A percentile compares a stretch with the other conserved stretches of the same genome.
Conservation (phyloP, 2,329 filamentous ascomycete species). For the Fusarium beomiforme region DNA sequence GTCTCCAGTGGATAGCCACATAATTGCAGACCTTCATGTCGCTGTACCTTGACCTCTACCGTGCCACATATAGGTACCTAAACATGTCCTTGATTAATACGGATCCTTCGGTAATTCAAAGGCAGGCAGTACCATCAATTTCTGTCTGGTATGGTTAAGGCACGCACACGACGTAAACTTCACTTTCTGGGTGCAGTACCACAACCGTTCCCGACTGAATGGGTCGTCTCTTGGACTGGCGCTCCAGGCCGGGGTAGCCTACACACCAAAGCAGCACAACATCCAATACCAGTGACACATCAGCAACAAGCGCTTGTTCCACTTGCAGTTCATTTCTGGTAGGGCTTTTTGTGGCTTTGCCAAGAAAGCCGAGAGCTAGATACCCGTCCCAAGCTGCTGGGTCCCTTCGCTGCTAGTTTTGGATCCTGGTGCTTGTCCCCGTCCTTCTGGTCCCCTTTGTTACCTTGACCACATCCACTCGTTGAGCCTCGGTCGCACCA, state of each 20-base stretch:
- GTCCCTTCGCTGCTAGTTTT: constrained; percentile 25
- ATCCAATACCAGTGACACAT: constrained; percentile 22
- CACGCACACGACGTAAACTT: not conserved
- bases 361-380: constrained; percentile 41
- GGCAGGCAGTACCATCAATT: not conserved
- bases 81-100: not conserved
- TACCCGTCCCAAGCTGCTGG: constrained; percentile 46
- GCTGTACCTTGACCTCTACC: not conserved
- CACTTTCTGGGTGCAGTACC: constrained; percentile 9
- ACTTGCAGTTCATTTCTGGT: constrained; percentile 23
- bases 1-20: constrained; percentile 19
- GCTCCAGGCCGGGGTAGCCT: constrained; percentile 24
- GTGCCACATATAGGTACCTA: not conserved
- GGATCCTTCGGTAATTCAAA: not conserved
- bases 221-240: constrained; percentile 32
- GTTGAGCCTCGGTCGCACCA: constrained; percentile 33
- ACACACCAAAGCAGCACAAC: constrained; percentile 20
- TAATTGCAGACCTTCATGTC: constrained; percentile 7
- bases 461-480: constrained; percentile 28
- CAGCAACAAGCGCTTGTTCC: constrained; percentile 23
- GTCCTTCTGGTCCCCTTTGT: constrained; percentile 16
- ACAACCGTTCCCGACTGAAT: constrained; percentile 29
- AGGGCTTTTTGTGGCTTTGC: constrained; percentile 38
- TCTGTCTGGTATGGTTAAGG: constrained; percentile 1
- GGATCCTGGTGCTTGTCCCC: not conserved